These are phyloP conservation scores for Scolecobasidium constrictum DNA, from an alignment of 2,329 filamentous ascomycete genomes.

Conservation along the genomic window DNA sequence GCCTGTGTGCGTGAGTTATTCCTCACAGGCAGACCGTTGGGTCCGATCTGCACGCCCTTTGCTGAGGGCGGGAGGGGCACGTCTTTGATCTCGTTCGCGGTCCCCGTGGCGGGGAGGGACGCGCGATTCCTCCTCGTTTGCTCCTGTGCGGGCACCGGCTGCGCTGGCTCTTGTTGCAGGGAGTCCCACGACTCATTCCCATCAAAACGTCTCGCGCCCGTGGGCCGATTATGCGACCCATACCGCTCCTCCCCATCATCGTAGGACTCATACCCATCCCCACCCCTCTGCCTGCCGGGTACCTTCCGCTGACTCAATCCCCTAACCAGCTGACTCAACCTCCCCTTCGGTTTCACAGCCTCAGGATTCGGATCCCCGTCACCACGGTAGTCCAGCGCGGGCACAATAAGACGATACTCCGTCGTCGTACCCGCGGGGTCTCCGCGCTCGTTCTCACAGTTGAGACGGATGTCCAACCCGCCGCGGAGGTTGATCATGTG, in stretches of 20 bases:
- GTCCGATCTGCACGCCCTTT: too few relatives aligned
- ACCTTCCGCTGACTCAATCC: not conserved
- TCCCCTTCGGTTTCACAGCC: not conserved
- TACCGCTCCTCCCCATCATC: not conserved
- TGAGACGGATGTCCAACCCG: conserved; percentile 76
- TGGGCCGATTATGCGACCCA: not conserved
- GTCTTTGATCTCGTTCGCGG: not conserved
- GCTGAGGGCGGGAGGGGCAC: too few relatives aligned
- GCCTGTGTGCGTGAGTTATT: too few relatives aligned
- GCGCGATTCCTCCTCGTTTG: not conserved
- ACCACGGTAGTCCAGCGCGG: conserved; percentile 47
- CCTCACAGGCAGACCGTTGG: too few relatives aligned
- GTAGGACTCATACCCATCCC: too few relatives aligned
- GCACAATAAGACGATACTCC: conserved; percentile 79
- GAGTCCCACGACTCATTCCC: not conserved
- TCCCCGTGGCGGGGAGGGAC: not conserved
- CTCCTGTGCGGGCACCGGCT: not conserved
- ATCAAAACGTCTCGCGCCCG: not conserved
- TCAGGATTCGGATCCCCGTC: not conserved
- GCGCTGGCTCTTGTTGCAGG: not conserved
- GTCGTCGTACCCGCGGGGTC: conserved; percentile 82
- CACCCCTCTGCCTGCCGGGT: too few relatives aligned
- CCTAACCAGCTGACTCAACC: not conserved
- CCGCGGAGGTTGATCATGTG: conserved; percentile 60
- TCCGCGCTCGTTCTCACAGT: conserved; percentile 75